phyloP scores from a whole-genome alignment of 441 rosid genomes.

The Adansonia gregorii region DNA sequence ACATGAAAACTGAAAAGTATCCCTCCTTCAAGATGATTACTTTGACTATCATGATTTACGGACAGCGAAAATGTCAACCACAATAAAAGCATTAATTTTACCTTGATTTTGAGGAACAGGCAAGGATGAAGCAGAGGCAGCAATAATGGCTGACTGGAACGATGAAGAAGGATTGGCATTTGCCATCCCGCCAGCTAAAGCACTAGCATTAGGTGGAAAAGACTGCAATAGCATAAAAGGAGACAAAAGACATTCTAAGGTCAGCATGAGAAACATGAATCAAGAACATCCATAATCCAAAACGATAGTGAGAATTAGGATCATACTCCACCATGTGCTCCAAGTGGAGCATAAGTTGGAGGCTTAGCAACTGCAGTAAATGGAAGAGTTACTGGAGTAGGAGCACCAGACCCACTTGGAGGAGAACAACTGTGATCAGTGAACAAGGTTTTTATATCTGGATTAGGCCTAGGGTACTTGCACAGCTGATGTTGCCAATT shows the following conservation, averaged over 20 bases:
- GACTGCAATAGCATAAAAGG: conserved; percentile 40
- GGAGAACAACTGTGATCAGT: conserved; percentile 42
- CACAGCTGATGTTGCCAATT: conserved; percentile 53
- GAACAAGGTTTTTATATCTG: conserved; percentile 47
- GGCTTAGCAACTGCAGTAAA: conserved; percentile 46
- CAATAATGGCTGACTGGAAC: conserved; percentile 47
- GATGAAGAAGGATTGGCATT: conserved; percentile 55
- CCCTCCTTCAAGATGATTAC: neutral
- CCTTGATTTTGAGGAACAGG: conserved; percentile 55
- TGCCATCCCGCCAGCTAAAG: conserved; percentile 65
- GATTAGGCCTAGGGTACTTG: conserved; percentile 46
- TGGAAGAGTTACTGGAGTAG: conserved; percentile 39
- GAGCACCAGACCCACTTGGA: conserved; percentile 39
- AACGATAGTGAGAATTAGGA: neutral
- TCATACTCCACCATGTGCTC: conserved; percentile 38
- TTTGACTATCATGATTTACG: neutral
- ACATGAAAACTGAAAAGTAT: neutral
- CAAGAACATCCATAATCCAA: conserved; percentile 23
- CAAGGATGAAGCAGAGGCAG: conserved; percentile 54
- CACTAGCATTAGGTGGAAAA: conserved; percentile 54
- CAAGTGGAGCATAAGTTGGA: conserved; percentile 37
- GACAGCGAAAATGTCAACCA: conserved; percentile 1
- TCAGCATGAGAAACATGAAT: conserved; percentile 13
- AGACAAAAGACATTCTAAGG: conserved; percentile 3
- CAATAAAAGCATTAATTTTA: conserved; percentile 21